Evolutionary conservation across 768 basidiomycete genomes (phyloP), one percentile per base, ranked within the genome.

Genomic region (Pleurotus djamor): DNA sequence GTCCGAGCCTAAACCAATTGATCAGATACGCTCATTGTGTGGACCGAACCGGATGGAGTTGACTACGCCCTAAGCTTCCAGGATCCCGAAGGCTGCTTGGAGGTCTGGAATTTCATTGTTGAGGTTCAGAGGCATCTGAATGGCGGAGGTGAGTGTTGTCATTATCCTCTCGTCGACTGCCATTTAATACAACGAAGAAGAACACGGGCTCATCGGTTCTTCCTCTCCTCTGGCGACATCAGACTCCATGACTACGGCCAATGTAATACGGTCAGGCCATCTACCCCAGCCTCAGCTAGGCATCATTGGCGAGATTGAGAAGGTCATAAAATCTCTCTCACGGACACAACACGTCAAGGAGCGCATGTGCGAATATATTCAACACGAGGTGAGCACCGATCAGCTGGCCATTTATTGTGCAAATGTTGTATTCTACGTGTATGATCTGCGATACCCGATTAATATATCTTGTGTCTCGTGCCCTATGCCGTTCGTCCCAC

Each of bases 21-120:
- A 52, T 34, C 74, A 96, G 96, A 98, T 68, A 99, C 97, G 10
- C 83, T 99, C 50, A 98, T 99, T 65, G 96, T 98, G 16, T 99
- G 97, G 97, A 98, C 96, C 3, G 96, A 98, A 70, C 91, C 93
- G 1, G 89, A 92, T 63, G 92, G 93, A 33, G 86, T 91, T 38
- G 97, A 99, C 72, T 96, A 97, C 69, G 96, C 96, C 2, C 79
- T 99, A 56, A 96, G 94, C 66, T 99, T 99, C 66, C 96, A 98
- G 69, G 96, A 98, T 66, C 85, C 92, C 0, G 92, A 94, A 62
- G 97, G 96, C 34, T 99, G 96, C 65, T 82, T 87, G 35, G 95
- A 98, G 76, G 92, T 98, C 51, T 99, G 97, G 96, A 91, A 90
- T 66, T 99, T 98, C 71, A 96, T 99, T 65, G 76, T 83, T 62